phyloP scores from a whole-genome alignment of 192 early-diverging fungal species.

The Backusella morwellensis region DNA sequence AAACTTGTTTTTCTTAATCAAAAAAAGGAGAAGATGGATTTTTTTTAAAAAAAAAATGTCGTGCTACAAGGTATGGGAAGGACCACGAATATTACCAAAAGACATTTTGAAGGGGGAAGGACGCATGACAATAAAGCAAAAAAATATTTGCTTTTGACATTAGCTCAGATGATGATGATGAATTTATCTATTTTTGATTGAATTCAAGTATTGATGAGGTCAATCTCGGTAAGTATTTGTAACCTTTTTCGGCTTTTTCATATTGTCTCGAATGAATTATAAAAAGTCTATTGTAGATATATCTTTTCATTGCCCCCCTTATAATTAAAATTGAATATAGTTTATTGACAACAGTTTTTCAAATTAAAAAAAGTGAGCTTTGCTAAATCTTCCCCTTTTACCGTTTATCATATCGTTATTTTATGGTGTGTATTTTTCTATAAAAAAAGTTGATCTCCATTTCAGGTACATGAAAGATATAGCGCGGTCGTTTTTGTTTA shows the following conservation, averaged over 20 bases:
- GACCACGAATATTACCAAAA: not conserved
- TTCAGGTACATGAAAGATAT: not conserved
- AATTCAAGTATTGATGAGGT: not conserved
- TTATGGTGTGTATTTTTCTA: not conserved
- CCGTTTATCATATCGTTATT: not conserved
- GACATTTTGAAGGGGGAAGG: not conserved
- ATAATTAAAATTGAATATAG: too few species aligned
- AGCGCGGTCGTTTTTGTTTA: not conserved
- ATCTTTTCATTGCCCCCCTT: too few species aligned
- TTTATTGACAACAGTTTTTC: not conserved
- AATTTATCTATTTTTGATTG: too few species aligned
- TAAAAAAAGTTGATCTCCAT: not conserved
- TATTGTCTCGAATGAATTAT: too few species aligned
- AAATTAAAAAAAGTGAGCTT: not conserved
- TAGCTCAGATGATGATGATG: too few species aligned
- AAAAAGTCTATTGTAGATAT: too few species aligned
- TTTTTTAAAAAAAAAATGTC: not conserved
- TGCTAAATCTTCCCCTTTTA: not conserved
- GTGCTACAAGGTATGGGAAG: not conserved
- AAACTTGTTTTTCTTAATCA: not conserved
- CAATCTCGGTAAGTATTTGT: not conserved
- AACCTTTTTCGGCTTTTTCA: not conserved
- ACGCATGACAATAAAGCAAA: not conserved
- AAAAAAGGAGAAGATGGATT: not conserved
- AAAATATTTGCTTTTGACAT: not conserved